Percentiles rank a stretch among this genome's conserved stretches.
phyloP scores from a whole-genome alignment of 352 stramenopile species.

The Saprolegnia diclina region DNA sequence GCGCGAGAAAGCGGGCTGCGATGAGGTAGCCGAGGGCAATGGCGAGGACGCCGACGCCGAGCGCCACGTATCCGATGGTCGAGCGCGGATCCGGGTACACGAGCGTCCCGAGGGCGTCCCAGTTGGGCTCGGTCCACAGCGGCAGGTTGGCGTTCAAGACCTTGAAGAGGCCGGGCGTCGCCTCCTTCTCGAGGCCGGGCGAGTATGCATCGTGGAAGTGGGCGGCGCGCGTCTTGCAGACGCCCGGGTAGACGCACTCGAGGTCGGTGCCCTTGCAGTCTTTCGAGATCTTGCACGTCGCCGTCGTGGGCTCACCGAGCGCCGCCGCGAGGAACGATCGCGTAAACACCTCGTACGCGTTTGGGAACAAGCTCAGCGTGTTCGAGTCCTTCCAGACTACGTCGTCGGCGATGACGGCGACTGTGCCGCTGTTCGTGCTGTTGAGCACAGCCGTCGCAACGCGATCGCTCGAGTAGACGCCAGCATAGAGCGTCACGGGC shows the following conservation, averaged over 20 bases:
- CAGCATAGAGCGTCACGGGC: conserved; percentile 54
- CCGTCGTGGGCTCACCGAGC: conserved; percentile 37
- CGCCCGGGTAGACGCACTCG: conserved; percentile 74
- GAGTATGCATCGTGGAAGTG: conserved; percentile 78
- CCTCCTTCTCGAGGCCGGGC: conserved; percentile 52
- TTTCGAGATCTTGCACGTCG: conserved; percentile 48
- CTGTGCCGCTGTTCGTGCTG: neutral
- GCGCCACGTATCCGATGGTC: conserved; percentile 65
- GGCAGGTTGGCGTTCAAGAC: conserved; percentile 59
- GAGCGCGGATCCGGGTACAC: conserved; percentile 71
- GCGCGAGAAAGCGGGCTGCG: conserved; percentile 46
- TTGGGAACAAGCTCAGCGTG: conserved; percentile 63
- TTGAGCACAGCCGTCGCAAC: conserved; percentile 14
- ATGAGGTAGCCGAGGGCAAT: conserved; percentile 39
- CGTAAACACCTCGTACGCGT: conserved; percentile 76
- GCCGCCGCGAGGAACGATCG: conserved; percentile 58
- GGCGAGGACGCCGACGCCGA: conserved; percentile 45
- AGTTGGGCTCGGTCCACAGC: conserved; percentile 73
- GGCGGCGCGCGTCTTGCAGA: conserved; percentile 48
- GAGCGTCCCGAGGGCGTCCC: conserved; percentile 60
- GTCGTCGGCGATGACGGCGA: conserved; percentile 14
- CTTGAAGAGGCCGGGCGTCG: conserved; percentile 43
- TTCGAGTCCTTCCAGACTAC: conserved; percentile 52
- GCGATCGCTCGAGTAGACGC: conserved; percentile 29
- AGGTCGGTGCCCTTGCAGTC: conserved; percentile 46